phyloP scores from a whole-genome alignment of 169 alveolate species.

The Pseudocohnilembus persalinus region DNA sequence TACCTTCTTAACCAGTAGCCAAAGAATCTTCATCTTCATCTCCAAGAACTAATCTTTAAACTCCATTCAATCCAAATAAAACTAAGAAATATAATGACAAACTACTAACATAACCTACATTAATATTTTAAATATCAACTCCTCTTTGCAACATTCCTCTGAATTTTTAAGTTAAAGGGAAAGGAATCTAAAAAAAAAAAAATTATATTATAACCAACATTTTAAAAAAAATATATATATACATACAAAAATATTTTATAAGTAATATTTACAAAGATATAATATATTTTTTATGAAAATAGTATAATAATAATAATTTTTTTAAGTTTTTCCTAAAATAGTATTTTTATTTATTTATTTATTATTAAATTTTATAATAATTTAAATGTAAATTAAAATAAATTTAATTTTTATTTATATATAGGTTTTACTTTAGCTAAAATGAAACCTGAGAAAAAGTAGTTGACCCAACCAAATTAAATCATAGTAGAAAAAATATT shows the following conservation, averaged over 20 bases:
- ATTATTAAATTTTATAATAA: too few relatives aligned
- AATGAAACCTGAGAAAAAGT: slow-evolving; percentile 23
- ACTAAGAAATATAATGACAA: slow-evolving; percentile 74
- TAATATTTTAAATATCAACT: slow-evolving; percentile 76
- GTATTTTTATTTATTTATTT: too few relatives aligned
- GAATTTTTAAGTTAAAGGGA: slow-evolving; percentile 83
- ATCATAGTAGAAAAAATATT: slow-evolving; percentile 58
- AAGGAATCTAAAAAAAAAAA: slow-evolving; percentile 87
- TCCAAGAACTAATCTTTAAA: slow-evolving; percentile 16
- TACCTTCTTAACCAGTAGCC: neutral
- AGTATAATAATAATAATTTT: too few relatives aligned
- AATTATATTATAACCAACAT: neutral
- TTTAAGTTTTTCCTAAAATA: too few relatives aligned
- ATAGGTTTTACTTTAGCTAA: slow-evolving; percentile 5
- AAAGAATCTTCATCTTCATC: slow-evolving; percentile 16
- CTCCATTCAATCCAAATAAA: slow-evolving; percentile 31
- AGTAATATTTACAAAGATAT: too few relatives aligned
- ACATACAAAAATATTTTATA: too few relatives aligned
- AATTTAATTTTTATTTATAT: too few relatives aligned
- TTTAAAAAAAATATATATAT: too few relatives aligned
- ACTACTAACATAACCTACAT: slow-evolving; percentile 84
- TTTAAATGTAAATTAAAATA: too few relatives aligned
- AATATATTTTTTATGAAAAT: too few relatives aligned
- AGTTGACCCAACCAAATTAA: slow-evolving; percentile 49
- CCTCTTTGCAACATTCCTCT: slow-evolving; percentile 85